Evolutionary conservation across 352 stramenopile genomes (phyloP).

Genomic region (Phytophthora quininea): DNA sequence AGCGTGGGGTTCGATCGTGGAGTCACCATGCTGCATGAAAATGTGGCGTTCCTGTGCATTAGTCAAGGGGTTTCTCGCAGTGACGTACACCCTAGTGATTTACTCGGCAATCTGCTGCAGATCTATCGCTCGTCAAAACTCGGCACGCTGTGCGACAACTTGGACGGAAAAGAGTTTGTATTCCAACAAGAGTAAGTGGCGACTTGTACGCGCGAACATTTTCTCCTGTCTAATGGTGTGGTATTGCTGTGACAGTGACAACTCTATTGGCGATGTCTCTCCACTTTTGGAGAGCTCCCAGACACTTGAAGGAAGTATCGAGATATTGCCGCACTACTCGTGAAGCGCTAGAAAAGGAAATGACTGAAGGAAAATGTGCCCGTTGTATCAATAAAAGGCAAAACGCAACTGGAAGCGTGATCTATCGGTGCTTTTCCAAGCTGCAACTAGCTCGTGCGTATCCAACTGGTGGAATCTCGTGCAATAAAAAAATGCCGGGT

Average conservation of each 20-base stretch:
- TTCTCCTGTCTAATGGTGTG: background rate
- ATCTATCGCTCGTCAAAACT: slow-evolving; percentile 53
- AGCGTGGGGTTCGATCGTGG: slow-evolving; percentile 78
- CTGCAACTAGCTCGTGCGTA: slow-evolving; percentile 25
- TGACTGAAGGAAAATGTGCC: slow-evolving; percentile 10
- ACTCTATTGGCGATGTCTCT: slow-evolving; percentile 23
- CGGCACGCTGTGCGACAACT: slow-evolving; percentile 48
- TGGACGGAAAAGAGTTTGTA: slow-evolving; percentile 16
- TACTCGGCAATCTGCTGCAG: slow-evolving; percentile 71
- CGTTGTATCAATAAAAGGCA: slow-evolving; percentile 37
- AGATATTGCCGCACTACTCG: slow-evolving; percentile 76
- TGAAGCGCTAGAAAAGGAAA: slow-evolving; percentile 13
- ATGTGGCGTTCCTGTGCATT: slow-evolving; percentile 62
- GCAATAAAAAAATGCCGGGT: slow-evolving; percentile 9
- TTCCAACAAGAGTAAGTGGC: slow-evolving; percentile 26
- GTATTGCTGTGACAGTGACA: slow-evolving; percentile 2
- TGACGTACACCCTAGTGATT: slow-evolving; percentile 55
- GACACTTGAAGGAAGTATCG: slow-evolving; percentile 50
- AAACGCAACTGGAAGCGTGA: slow-evolving; percentile 33
- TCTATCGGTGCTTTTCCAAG: slow-evolving; percentile 29
- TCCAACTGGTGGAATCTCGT: slow-evolving; percentile 11
- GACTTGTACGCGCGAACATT: background rate
- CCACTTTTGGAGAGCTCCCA: slow-evolving; percentile 53
- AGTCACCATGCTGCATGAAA: slow-evolving; percentile 80
- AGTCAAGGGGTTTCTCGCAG: slow-evolving; percentile 51